Conservation (phyloP, 768 basidiomycete genomes). For the Russula virescens region DNA sequence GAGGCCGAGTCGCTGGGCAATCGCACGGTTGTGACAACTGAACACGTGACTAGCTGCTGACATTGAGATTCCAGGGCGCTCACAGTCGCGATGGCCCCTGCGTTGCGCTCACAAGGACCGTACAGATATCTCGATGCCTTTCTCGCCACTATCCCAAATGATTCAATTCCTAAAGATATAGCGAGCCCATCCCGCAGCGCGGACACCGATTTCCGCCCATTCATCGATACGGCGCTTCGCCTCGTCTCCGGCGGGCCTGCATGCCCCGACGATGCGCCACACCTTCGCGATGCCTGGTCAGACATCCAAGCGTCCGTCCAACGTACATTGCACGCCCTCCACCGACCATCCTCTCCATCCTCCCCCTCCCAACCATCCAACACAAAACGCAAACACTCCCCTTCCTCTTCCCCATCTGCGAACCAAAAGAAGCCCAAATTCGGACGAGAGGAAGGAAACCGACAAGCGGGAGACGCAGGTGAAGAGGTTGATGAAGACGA, state of each 20-base stretch:
- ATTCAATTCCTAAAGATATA: not conserved
- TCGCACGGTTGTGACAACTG: no score
- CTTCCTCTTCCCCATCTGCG: not conserved
- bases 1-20: no score
- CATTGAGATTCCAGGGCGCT: not conserved
- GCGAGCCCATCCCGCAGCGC: not conserved
- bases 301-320: constrained; percentile 10
- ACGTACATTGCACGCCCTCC: not conserved
- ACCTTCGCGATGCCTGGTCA: constrained; percentile 14
- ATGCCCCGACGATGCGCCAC: constrained; percentile 2
- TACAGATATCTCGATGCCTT: constrained; percentile 15
- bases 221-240: constrained; percentile 17
- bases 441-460: not conserved
- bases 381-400: constrained; percentile 17
- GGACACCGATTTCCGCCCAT: not conserved
- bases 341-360: not conserved
- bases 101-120: not conserved
- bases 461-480: not conserved
- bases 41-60: not conserved
- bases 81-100: not conserved
- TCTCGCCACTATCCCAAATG: constrained; percentile 12
- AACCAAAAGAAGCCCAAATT: constrained; percentile 8
- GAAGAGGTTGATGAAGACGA: constrained; percentile 30
- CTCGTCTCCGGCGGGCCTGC: constrained; percentile 7
- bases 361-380: not conserved